Base-by-base conservation (phyloP, 2,329 filamentous ascomycete species). In the Stachybotrys chlorohalonatus region DNA sequence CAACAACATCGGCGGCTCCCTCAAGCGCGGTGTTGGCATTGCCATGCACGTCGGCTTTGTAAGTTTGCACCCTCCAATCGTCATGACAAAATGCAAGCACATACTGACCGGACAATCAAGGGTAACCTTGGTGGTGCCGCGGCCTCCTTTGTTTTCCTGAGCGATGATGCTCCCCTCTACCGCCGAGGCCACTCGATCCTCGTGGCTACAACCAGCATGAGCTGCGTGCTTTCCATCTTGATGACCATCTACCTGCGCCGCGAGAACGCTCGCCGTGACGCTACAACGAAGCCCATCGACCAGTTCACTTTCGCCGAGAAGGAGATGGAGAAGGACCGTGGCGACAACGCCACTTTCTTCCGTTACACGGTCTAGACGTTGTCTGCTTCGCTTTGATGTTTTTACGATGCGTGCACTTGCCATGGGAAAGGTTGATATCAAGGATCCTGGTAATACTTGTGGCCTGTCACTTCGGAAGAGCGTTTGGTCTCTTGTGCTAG, bases 111-210 rank as follows among this genome's bases (percentile, higher is more conserved):
- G 1, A 16, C 31, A 53, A 30, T 67, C 67, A 30, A 67, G 64
- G 67, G 68, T 59, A 75, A 70, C 58, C 62, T 70, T 7, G 68
- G 68, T 52, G 68, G 68, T 57, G 66, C 68, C 51, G 54, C 69
- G 46, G 62, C 68, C 53, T 68, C 66, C 49, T 71, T 70, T 54
- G 62, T 70, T 52, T 66, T 68, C 60, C 66, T 63, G 55, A 60
- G 62, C 56, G 57, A 63, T 31, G 78, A 83, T 39, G 75, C 69
- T 1, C 80, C 80, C 2, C 72, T 80, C 39, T 86, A 81, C 64
- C 69, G 81, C 51, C 73, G 74, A 32, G 84, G 83, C 8, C 83
- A 87, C 62, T 79, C 79, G 1, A 74, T 82, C 7, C 83, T 82
- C 2, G 65, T 85, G 45, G 73, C 72, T 5, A 70, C 84, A 57